Conservation (phyloP, 2,329 filamentous ascomycete species). For the Ilyonectria robusta region DNA sequence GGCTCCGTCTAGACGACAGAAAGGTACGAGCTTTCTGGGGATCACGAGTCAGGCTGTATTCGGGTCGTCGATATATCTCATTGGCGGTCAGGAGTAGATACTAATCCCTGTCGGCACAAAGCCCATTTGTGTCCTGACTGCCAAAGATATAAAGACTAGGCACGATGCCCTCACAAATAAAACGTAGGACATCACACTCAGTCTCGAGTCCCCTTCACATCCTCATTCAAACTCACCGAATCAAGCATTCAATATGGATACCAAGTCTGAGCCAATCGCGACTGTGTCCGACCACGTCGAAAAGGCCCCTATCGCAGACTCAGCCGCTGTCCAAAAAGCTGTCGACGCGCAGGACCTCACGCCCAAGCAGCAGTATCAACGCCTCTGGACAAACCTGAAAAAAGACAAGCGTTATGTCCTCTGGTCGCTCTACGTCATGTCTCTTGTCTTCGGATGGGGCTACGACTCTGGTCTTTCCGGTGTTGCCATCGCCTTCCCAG, state of each 20-base stretch:
- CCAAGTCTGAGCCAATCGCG: neutral
- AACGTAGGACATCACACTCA: neutral
- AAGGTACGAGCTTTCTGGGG: neutral
- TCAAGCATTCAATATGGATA: neutral
- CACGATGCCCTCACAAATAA: neutral
- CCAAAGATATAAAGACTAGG: neutral
- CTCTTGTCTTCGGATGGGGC: conserved; percentile 53
- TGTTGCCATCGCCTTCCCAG: conserved; percentile 53
- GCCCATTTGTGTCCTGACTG: too few relatives aligned
- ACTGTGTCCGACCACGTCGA: conserved; percentile 7
- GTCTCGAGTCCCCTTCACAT: neutral
- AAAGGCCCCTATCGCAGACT: neutral
- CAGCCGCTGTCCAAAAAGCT: neutral
- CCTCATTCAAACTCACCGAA: neutral
- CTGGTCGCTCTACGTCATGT: conserved; percentile 50
- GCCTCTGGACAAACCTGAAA: conserved; percentile 48
- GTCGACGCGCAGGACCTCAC: conserved; percentile 37
- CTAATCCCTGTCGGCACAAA: too few relatives aligned
- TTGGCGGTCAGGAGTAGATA: too few relatives aligned
- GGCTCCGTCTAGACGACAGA: neutral
- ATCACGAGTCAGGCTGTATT: neutral
- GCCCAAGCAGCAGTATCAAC: conserved; percentile 45
- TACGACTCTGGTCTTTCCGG: conserved; percentile 55
- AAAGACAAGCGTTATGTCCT: conserved; percentile 47
- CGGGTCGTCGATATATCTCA: neutral